These are phyloP conservation scores for Boletus fagicola DNA, from an alignment of 768 basidiomycete species.

Conservation along the genomic window DNA sequence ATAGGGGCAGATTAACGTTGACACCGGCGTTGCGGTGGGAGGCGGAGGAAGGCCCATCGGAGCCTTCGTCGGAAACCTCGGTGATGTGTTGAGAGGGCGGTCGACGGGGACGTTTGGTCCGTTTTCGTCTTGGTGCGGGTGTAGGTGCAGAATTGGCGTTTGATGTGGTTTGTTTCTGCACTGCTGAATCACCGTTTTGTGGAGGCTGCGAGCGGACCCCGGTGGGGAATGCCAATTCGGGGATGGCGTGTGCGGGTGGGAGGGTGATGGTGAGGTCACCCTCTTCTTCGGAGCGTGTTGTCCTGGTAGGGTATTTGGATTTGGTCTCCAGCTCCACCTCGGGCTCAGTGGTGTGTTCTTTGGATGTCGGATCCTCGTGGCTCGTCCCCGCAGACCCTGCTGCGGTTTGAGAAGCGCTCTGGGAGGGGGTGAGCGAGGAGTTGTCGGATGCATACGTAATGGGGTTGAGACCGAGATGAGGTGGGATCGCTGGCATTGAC, in stretches of 20 bases:
- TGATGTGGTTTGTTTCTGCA: neutral
- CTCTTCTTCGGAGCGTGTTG: neutral
- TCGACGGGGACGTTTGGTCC: slow-evolving; percentile 10
- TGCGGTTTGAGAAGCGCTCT: slow-evolving; percentile 64
- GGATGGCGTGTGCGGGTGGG: slow-evolving; percentile 29
- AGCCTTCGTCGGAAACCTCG: slow-evolving; percentile 26
- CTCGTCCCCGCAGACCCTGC: slow-evolving; percentile 18
- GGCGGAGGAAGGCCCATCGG: neutral
- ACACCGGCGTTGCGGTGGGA: neutral
- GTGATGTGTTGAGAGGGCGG: slow-evolving; percentile 27
- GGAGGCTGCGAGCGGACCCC: slow-evolving; percentile 7
- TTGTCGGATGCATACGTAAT: slow-evolving; percentile 45
- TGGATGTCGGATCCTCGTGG: slow-evolving; percentile 14
- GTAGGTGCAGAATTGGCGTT: neutral
- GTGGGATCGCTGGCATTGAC: neutral
- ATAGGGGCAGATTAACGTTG: neutral
- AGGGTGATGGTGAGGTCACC: slow-evolving; percentile 18
- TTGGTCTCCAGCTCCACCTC: neutral
- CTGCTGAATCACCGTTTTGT: neutral
- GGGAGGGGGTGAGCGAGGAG: slow-evolving; percentile 73
- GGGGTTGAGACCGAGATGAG: slow-evolving; percentile 12
- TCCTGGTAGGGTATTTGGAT: neutral
- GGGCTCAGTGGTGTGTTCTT: neutral
- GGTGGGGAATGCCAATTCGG: slow-evolving; percentile 29
- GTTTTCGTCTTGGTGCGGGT: neutral